Evolutionary conservation across 306 rosid genomes (phyloP), one percentile per base, ranked within the genome.

Genomic region (Acacia confusa): DNA sequence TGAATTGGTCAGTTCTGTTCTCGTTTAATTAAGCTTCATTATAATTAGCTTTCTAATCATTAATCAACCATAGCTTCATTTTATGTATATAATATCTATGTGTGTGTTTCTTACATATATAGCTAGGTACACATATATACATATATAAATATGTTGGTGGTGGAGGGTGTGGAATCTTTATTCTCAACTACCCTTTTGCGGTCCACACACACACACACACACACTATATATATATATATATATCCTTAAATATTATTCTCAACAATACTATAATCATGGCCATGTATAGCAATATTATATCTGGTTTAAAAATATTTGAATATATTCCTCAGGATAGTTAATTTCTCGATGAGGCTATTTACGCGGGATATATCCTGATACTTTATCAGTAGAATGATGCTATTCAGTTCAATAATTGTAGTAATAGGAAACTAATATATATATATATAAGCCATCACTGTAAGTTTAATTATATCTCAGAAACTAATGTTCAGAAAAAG

Each of bases 1-100:
- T 86, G 86, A 86, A 87, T 64, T 0, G 14, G 74, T 80, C 86
- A 82, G 80, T 77, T 70, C 82, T 76, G 72, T 75, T 82, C 60
- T 41, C 20, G 68, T 44, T 52, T n/a, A 74, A 63, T 8, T 57
- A 57, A 22, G 64, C 38, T 27, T 50, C 72, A 78, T 47, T 63
- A 60, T 63, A 2, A 43, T 4, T 77, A 2, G 32, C 30, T 82
- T 61, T 36, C 14, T 78, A 22, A 41, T 72, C 12, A 47, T 69
- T 65, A 61, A 47, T 70, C 70, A 74, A 32, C 24, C 28, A 76
- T 74, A 63, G 78, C 78, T 81, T 83, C 71, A 55, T 55, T 55
- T n/a, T 82, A 48, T 77, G 17, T 78, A 70, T 63, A 73, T 43
- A 38, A 38, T 66, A n/a, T n/a, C n/a, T n/a, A 67, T 36, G 13